Base-by-base conservation (phyloP, 192 early-diverging fungal genomes). In the Jimgerdemannia flammicorona region DNA sequence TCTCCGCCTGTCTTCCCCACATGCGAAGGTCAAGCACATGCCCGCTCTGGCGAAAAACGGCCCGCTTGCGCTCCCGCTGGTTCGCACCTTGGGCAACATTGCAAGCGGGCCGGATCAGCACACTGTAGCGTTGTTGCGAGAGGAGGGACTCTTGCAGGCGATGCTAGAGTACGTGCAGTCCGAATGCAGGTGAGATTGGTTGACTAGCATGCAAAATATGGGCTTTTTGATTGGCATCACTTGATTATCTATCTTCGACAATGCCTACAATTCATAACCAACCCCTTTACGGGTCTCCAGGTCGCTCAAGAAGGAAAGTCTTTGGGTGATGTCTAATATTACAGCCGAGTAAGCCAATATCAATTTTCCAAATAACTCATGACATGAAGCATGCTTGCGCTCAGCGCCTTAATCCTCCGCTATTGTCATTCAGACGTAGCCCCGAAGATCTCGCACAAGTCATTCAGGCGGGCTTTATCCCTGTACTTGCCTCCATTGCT, bases 271-370 rank as follows among this genome's bases (percentile, higher is more conserved):
- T 43, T 11, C 66, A 66, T 19, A 78, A 9, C 19, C 40, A 72
- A 40, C 40, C 4, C 29, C 40, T 66, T 49, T 20, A 66, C 49
- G 40, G 63, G 41, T n/a, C 39, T 40, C 4, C 83, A 89, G 88
- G 73, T 79, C 88, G 0, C 85, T 93, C 29, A 90, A 90, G 72
- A 93, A 91, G 73, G 92, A 93, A 74, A 82, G 86, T 18, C 82
- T 93, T 59, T 91, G 92, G 91, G 86, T 91, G 3, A 77, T 93
- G 77, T 90, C 90, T 8, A 91, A 89, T 69, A 85, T 92, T 66
- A 92, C 92, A 0, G 89, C 91, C 4, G 75, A 79, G 73, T 84
- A 74, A 79, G 29, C 29, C 29, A 29, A 73, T 75, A 44, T 59
- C 3, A 44, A 10, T 43, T 59, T 19, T 42, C 4, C 42, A 40